Conservation (phyloP, 345 rosid species). For the Euphorbia peplus region DNA sequence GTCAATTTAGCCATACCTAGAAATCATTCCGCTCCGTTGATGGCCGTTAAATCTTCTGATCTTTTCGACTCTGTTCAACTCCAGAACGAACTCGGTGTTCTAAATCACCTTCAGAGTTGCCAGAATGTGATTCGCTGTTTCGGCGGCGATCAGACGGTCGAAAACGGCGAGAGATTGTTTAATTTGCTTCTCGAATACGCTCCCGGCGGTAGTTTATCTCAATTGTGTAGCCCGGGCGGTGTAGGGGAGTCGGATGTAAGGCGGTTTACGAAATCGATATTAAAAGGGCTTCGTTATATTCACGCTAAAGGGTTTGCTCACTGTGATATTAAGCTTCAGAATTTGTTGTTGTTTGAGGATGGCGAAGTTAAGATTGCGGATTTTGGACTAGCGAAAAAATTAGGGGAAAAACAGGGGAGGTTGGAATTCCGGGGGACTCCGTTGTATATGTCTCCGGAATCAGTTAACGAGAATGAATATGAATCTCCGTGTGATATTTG, state of each 20-base stretch:
- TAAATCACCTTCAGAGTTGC: conserved; percentile 15
- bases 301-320: conserved; percentile 36
- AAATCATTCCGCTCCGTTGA: conserved; percentile 7
- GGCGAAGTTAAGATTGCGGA: conserved; percentile 34
- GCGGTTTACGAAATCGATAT: conserved; percentile 19
- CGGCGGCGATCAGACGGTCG: conserved; percentile 18
- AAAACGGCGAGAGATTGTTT: conserved; percentile 11
- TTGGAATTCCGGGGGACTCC: conserved; percentile 35
- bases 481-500: conserved; percentile 32
- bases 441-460: conserved; percentile 37
- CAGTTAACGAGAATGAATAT: conserved; percentile 26
- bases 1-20: conserved; percentile 23
- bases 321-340: conserved; percentile 36
- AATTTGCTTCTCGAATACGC: conserved; percentile 37
- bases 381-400: conserved; percentile 27
- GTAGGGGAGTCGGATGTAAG: conserved; percentile 21
- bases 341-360: conserved; percentile 20
- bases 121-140: conserved; percentile 22
- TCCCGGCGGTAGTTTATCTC: conserved; percentile 24
- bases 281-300: conserved; percentile 25
- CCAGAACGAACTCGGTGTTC: conserved; percentile 24
- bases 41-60: conserved; percentile 34
- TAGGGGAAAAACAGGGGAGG: conserved; percentile 19
- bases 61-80: conserved; percentile 17
- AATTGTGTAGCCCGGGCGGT: conserved; percentile 18